These are phyloP conservation scores for Lactarius trivialis DNA, from an alignment of 768 basidiomycete species.

Conservation along the genomic window DNA sequence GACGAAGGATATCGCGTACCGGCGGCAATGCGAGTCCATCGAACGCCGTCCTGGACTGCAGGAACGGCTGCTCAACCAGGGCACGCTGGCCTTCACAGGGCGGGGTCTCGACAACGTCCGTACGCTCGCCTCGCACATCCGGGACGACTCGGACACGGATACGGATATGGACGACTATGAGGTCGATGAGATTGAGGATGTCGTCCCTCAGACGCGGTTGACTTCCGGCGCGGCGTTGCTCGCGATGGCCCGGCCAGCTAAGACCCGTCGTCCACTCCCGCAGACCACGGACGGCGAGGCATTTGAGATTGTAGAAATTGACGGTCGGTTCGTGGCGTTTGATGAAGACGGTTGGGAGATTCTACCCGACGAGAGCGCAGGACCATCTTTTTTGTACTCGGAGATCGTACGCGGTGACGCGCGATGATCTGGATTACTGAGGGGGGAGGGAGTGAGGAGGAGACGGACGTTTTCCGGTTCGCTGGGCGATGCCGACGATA, in stretches of 20 bases:
- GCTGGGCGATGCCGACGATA: constrained; percentile 17
- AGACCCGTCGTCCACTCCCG: neutral
- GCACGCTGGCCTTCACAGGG: neutral
- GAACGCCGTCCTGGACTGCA: neutral
- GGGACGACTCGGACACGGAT: neutral
- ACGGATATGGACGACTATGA: neutral
- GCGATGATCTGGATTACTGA: neutral
- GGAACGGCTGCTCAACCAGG: neutral
- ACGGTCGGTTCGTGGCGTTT: constrained; percentile 14
- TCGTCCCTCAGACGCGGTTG: neutral
- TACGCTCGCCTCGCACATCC: neutral
- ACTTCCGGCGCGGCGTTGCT: constrained; percentile 11
- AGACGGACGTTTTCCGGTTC: neutral
- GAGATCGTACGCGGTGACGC: constrained; percentile 11
- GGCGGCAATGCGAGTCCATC: neutral
- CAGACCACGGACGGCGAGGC: constrained; percentile 13
- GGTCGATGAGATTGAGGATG: neutral
- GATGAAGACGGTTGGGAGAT: constrained; percentile 20
- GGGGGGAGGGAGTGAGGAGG: neutral
- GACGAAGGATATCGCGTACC: neutral
- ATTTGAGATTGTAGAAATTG: constrained; percentile 17
- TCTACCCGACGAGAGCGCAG: constrained; percentile 9
- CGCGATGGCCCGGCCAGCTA: constrained; percentile 14
- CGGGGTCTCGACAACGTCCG: constrained; percentile 2
- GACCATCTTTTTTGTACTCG: constrained; percentile 9